Evolutionary conservation across 306 rosid genomes (phyloP), one percentile per base, ranked within the genome.

Genomic region (Spatholobus suberectus): DNA sequence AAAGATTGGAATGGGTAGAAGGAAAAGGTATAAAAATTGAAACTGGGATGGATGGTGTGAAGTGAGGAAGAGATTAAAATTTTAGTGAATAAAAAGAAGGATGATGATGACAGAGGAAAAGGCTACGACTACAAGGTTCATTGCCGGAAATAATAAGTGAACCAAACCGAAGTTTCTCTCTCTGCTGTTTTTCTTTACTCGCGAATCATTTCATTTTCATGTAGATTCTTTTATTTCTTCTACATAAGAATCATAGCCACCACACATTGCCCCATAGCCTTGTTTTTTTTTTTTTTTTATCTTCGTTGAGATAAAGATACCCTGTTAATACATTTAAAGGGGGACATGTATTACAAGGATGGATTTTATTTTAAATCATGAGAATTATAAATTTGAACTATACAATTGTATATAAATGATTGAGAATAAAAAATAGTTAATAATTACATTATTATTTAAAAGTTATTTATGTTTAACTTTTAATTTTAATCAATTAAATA

Each of bases 111-210:
- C 75, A 66, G 51, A 70, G 68, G 76, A 71, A 86, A 86, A 72
- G 68, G 86, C 87, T 66, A 76, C 75, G 68, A 84, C 87, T 66
- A 76, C 75, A 82, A 85, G 76, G 70, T 68, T 76, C 88, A 61
- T 63, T 46, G 86, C 84, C 27, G 81, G 76, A 85, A 74, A 65
- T 73, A 71, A 75, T 54, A 24, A n/a, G 58, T 18, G 70, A 11
- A 6, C 55, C 6, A 81, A 73, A 69, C 76, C 20, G 26, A 81
- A 76, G 32, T 47, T 32, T 76, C 78, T 43, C 24, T 78, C 40
- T 47, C 38, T 73, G 46, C 63, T 23, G n/a, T 13, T 27, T 75
- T 81, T 77, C 21, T 75, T 83, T 76, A 71, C 80, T 86, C 3
- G n/a, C 20, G 43, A 44, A 76, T 86, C 70, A 63, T 86, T 81